These are phyloP conservation scores for Porcisia hertigi DNA, from an alignment of 208 protist genomes.

Conservation along the genomic window DNA sequence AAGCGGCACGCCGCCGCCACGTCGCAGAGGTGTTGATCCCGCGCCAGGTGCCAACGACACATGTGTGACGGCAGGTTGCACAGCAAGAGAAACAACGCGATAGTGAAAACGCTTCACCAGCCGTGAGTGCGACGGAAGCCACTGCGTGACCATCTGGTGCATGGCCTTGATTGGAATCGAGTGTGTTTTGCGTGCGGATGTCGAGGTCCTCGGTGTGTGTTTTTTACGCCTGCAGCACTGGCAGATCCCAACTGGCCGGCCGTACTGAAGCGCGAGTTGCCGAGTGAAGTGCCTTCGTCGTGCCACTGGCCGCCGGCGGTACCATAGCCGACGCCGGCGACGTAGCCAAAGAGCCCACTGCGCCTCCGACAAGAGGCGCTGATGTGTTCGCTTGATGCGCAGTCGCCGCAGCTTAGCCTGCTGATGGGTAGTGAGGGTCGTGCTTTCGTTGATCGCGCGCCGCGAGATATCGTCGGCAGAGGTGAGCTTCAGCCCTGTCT, in stretches of 20 bases:
- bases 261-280: conserved; percentile 22
- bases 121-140: conserved; percentile 63
- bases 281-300: conserved; percentile 18
- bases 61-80: conserved; percentile 14
- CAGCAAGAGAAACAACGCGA: conserved; percentile 10
- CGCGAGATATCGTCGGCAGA: conserved; percentile 1
- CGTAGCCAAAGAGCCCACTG: conserved; percentile 51
- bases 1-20: not conserved
- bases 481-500: not conserved
- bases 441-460: not conserved
- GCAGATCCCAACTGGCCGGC: conserved; percentile 30
- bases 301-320: conserved; percentile 34
- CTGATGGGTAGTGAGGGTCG: conserved; percentile 6
- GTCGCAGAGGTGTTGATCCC: not conserved
- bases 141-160: conserved; percentile 15
- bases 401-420: conserved; percentile 19
- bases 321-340: conserved; percentile 45
- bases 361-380: conserved; percentile 37
- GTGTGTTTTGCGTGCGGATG: not conserved
- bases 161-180: conserved; percentile 1
- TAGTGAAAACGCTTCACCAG: conserved; percentile 52
- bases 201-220: not conserved
- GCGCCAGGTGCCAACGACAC: not conserved
- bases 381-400: conserved; percentile 35
- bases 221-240: conserved; percentile 15